These are phyloP conservation scores for Leccinum longicurvipes DNA, from an alignment of 768 basidiomycete genomes.

Conservation along the genomic window DNA sequence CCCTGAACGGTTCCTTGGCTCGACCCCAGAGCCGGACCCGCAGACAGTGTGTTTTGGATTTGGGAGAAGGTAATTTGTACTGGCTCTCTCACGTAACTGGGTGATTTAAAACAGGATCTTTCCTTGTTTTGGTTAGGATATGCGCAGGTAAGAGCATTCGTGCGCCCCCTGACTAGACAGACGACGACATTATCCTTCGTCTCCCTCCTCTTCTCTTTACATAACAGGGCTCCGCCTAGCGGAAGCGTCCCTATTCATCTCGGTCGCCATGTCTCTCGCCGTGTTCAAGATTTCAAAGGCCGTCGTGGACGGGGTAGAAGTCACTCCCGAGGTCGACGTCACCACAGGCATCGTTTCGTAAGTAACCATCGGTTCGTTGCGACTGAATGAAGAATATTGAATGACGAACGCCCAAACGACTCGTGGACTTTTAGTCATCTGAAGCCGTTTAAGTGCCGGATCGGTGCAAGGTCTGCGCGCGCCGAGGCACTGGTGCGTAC, in stretches of 20 bases:
- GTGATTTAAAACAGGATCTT: neutral
- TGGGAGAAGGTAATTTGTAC: conserved; percentile 24
- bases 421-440: conserved; percentile 43
- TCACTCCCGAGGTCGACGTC: conserved; percentile 42
- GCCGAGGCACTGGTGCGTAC: conserved; percentile 21
- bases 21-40: conserved; percentile 17
- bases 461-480: conserved; percentile 49
- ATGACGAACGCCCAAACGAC: neutral
- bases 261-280: conserved; percentile 39
- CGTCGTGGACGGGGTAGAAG: conserved; percentile 38
- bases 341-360: conserved; percentile 46
- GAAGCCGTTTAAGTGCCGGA: conserved; percentile 52
- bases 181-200: neutral
- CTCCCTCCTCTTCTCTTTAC: too few species aligned
- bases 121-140: conserved; percentile 3
- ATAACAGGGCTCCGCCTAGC: conserved; percentile 30
- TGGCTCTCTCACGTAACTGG: neutral
- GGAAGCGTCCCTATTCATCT: conserved; percentile 26
- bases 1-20: conserved; percentile 34
- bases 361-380: conserved; percentile 6
- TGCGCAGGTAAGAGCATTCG: conserved; percentile 18
- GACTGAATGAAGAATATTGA: neutral
- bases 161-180: neutral
- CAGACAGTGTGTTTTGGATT: conserved; percentile 23
- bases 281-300: conserved; percentile 42